A percentile compares a stretch with the other conserved stretches of the same genome.
phyloP scores from a whole-genome alignment of 1,284 basidiomycete genomes.

The Moniliella sp. region DNA sequence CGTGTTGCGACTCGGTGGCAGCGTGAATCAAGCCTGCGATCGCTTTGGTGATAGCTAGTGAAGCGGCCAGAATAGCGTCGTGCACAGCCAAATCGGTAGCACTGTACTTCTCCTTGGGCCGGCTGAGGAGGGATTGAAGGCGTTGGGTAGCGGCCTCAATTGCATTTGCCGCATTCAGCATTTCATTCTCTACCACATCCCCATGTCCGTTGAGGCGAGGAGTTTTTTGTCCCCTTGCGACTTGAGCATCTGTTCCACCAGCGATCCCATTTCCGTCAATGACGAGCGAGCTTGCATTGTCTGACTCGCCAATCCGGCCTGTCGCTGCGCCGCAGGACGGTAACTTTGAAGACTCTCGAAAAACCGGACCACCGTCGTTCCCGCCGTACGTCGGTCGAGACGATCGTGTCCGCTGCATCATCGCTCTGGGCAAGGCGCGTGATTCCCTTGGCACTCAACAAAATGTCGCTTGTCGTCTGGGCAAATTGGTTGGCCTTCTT shows the following conservation, averaged over 20 bases:
- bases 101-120: slow-evolving; percentile 69
- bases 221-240: slow-evolving; percentile 64
- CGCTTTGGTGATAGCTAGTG: slow-evolving; percentile 79
- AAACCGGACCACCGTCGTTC: slow-evolving; percentile 68
- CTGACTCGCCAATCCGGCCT: slow-evolving; percentile 70
- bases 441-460: slow-evolving; percentile 81
- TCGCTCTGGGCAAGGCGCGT: slow-evolving; percentile 75
- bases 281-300: slow-evolving; percentile 63
- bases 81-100: slow-evolving; percentile 87
- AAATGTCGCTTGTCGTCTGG: slow-evolving; percentile 70
- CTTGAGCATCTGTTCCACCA: slow-evolving; percentile 65
- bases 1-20: slow-evolving; percentile 86
- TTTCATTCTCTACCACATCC: slow-evolving; percentile 86
- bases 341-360: slow-evolving; percentile 91
- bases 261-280: slow-evolving; percentile 61
- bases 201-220: slow-evolving; percentile 71
- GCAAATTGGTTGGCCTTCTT: slow-evolving; percentile 89
- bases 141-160: slow-evolving; percentile 81
- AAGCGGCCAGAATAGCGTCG: slow-evolving; percentile 81
- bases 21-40: slow-evolving; percentile 85
- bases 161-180: slow-evolving; percentile 73
- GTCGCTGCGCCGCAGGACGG: slow-evolving; percentile 58
- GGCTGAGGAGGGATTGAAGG: slow-evolving; percentile 66
- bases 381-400: slow-evolving; percentile 59
- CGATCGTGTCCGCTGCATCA: slow-evolving; percentile 70